A percentile compares a stretch with the other conserved stretches of the same genome.
Conservation (phyloP, 2,329 filamentous ascomycete genomes). For the Ascochyta lentis region DNA sequence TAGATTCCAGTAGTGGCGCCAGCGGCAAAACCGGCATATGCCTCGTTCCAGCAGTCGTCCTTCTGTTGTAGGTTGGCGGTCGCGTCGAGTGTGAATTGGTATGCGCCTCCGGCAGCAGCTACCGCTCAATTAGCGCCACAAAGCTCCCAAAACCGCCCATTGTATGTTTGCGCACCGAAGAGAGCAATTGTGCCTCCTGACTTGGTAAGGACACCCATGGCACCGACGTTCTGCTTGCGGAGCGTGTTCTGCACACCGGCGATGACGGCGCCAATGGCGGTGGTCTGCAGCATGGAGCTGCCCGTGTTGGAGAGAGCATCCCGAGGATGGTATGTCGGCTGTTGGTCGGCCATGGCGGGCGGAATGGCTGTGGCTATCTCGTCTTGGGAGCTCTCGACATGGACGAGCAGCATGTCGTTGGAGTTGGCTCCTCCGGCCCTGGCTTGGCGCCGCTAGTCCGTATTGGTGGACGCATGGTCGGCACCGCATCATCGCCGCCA, state of each 20-base stretch:
- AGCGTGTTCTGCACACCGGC: conserved; percentile 88
- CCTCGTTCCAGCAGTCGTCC: conserved; percentile 78
- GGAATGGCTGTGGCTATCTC: conserved; percentile 32
- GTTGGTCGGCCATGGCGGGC: conserved; percentile 47
- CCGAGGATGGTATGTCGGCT: conserved; percentile 68
- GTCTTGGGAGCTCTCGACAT: conserved; percentile 26
- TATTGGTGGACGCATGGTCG: conserved; percentile 4
- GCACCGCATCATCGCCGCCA: conserved; percentile 12
- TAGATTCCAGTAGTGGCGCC: conserved; percentile 75
- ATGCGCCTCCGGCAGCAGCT: conserved; percentile 78
- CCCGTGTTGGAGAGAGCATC: conserved; percentile 75
- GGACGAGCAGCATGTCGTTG: conserved; percentile 17
- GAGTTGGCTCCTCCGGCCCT: conserved; percentile 22
- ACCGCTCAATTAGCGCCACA: conserved; percentile 39
- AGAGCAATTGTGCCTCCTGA: conserved; percentile 76
- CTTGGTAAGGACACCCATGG: conserved; percentile 79
- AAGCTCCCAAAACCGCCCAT: not conserved
- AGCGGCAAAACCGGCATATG: conserved; percentile 76
- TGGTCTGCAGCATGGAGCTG: conserved; percentile 69
- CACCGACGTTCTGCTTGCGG: conserved; percentile 79
- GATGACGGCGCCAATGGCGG: conserved; percentile 71
- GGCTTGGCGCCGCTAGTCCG: conserved; percentile 17
- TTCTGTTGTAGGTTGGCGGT: conserved; percentile 85
- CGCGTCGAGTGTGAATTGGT: conserved; percentile 77
- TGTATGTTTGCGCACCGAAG: conserved; percentile 61